phyloP scores from a whole-genome alignment of 2,329 filamentous ascomycete genomes.

The Sordariomycetes sp. region DNA sequence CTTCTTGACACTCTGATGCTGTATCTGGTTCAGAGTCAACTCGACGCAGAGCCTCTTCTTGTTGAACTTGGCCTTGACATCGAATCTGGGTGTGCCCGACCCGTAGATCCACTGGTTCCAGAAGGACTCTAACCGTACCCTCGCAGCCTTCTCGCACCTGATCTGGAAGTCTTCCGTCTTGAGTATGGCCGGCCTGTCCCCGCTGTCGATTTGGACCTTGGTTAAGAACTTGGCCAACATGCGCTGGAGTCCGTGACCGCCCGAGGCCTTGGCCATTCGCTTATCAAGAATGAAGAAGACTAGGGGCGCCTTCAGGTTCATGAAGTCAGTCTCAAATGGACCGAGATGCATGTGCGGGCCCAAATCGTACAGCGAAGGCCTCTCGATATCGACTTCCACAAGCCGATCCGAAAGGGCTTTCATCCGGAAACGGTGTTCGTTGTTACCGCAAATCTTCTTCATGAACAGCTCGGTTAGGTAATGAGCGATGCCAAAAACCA shows the following conservation, averaged over 20 bases:
- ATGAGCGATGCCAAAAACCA: constrained; percentile 80
- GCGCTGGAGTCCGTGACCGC: constrained; percentile 71
- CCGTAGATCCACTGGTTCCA: constrained; percentile 90
- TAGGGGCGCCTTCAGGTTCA: constrained; percentile 81
- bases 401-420: constrained; percentile 77
- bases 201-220: constrained; percentile 62
- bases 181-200: constrained; percentile 60
- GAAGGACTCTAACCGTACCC: constrained; percentile 79
- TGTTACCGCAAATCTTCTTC: constrained; percentile 83
- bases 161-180: constrained; percentile 69
- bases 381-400: constrained; percentile 69
- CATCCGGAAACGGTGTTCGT: constrained; percentile 85
- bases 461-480: constrained; percentile 95
- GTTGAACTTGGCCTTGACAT: constrained; percentile 85
- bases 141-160: constrained; percentile 79
- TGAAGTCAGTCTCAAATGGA: constrained; percentile 79
- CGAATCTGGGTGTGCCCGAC: constrained; percentile 80
- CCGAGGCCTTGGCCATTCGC: constrained; percentile 75
- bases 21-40: constrained; percentile 76
- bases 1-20: constrained; percentile 33
- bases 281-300: constrained; percentile 93
- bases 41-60: constrained; percentile 96
- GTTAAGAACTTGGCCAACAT: constrained; percentile 82
- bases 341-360: constrained; percentile 73
- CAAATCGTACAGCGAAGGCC: constrained; percentile 74